Evolutionary conservation across 1,284 basidiomycete species (phyloP), one percentile per base, ranked within the genome.

Genomic region (Sphaerobolus stellatus): DNA sequence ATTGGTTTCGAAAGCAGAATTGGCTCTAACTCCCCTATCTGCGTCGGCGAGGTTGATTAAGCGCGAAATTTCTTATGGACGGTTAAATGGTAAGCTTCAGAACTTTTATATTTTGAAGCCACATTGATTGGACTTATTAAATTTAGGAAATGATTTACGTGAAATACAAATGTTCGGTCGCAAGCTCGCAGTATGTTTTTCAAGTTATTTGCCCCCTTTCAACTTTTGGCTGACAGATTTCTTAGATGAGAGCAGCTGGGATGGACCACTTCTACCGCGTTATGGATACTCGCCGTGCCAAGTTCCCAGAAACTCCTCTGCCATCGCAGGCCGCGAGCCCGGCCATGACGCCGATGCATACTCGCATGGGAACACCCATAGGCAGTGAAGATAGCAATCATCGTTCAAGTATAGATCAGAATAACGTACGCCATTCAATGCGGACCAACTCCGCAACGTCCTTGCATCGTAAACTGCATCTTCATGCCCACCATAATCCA

Each of bases 211-310:
- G 8, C n/a, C 6, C n/a, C n/a, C n/a, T n/a, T 4, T 44, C 36
- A 4, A 46, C 14, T 14, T 41, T 5, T 24, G 31, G 16, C 25
- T 51, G n/a, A 2, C n/a, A n/a, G n/a, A n/a, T n/a, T n/a, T n/a
- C n/a, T n/a, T n/a, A 67, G 6, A 79, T 80, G 13, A 75, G 85
- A 6, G 80, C 81, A 5, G 77, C 86, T 58, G 90, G 88, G 7
- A 77, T 90, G 77, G 71, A 71, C 5, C 71, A 81, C 49, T 91
- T 88, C 65, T 88, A 84, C 59, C 67, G 69, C 1, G 64, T 88
- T 24, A 79, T 87, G 20, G 83, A 88, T 56, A 80, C 83, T 0
- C 78, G 74, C 18, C 69, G 81, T 34, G 81, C 84, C 60, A 74
- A 67, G 52, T 86, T 86, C 58, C 81, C 80, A n/a, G n/a, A 29